Base-by-base conservation (phyloP, 2,329 filamentous ascomycete species). In the Colletotrichum sansevieriae region DNA sequence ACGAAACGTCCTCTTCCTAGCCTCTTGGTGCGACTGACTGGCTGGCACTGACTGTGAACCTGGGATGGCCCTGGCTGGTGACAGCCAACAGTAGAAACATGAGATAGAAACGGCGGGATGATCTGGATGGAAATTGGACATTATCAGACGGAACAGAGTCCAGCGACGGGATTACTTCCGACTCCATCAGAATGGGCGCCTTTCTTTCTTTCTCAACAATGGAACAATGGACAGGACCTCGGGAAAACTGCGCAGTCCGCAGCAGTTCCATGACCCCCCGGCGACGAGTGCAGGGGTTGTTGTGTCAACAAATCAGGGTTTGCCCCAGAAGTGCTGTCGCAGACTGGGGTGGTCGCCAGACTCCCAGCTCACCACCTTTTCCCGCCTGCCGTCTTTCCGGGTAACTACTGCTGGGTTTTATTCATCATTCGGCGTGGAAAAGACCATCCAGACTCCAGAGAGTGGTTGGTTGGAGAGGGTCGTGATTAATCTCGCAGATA, bases 41-140 rank as follows among this genome's bases (percentile, higher is more conserved):
- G 20, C n/a, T 55, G 52, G 25, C 22, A 22, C 22, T n/a, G n/a
- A 39, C n/a, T 55, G 52, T 15, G 37, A 37, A 22, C 44, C 58
- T 2, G 12, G 58, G 58, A 52, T 61, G 18, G 33, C 58, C 58
- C 46, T 41, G 33, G 46, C 44, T 41, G 46, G 4, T 7, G 51
- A 61, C 39, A 13, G 33, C 33, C 22, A 44, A 11, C 39, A 55
- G 49, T n/a, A 29, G 60, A 46, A 47, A 63, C 51, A 51, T 44
- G 49, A 63, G 60, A 68, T 58, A 29, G 65, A 65, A 68, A 68
- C 65, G 49, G 33, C 62, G 62, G 65, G 55, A 68, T 55, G 55
- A 68, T 68, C 62, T 68, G 62, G 62, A 54, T 60, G 55, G 33
- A 56, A 54, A 54, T 55, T 47, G 60, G 39, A 25, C 22, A 59